Evolutionary conservation across 345 rosid species (phyloP).

Genomic region (Syzygium aromaticum): DNA sequence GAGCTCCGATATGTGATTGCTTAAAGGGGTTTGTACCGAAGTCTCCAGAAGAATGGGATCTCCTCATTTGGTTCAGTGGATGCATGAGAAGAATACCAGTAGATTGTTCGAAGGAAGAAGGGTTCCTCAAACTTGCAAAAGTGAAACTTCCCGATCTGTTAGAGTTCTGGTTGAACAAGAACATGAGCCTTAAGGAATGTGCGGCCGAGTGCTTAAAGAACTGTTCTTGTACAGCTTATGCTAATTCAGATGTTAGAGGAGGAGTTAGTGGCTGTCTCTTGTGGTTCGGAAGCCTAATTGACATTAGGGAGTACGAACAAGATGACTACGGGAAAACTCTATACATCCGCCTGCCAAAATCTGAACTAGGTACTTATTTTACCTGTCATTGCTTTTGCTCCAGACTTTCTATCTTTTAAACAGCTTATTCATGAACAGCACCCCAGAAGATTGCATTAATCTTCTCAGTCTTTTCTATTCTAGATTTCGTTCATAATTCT

Average conservation of each 20-base stretch:
- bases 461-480: neutral
- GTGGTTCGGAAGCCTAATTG: constrained; percentile 3
- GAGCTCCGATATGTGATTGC: neutral
- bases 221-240: constrained; percentile 31
- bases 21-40: constrained; percentile 19
- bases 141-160: constrained; percentile 9
- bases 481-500: no score
- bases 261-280: constrained; percentile 19
- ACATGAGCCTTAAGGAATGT: constrained; percentile 7
- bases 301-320: neutral
- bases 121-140: neutral
- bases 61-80: constrained; percentile 11
- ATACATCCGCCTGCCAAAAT: neutral
- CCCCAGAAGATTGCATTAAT: no score
- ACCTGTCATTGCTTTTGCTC: neutral
- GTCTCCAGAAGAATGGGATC: constrained; percentile 13
- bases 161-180: constrained; percentile 20
- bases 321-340: neutral
- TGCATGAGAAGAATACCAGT: neutral
- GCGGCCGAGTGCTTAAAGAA: constrained; percentile 6
- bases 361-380: neutral
- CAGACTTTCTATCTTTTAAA: neutral
- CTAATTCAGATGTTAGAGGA: constrained; percentile 5
- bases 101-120: constrained; percentile 1
- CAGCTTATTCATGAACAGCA: neutral